These are phyloP conservation scores for Oldenlandia corymbosa DNA, from an alignment of 257 asterid species.

Conservation along the genomic window DNA sequence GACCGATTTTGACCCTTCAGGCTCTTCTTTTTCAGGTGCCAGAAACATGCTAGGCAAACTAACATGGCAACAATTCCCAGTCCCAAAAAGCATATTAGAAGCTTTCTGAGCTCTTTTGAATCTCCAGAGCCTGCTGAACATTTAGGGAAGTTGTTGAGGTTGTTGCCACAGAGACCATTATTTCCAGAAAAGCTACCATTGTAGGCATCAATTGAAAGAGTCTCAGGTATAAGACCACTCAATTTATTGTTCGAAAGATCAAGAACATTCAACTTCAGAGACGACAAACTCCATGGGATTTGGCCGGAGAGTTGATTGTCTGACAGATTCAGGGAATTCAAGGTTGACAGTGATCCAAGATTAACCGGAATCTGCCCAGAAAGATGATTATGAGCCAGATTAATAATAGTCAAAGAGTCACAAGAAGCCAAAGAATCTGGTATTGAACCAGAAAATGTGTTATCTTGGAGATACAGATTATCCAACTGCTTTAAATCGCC, in stretches of 20 bases:
- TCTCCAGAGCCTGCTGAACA: conserved; percentile 33
- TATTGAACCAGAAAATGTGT: conserved; percentile 52
- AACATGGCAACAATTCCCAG: conserved; percentile 31
- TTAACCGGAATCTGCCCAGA: conserved; percentile 53
- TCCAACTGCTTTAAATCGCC: conserved; percentile 53
- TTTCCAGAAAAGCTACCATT: conserved; percentile 74
- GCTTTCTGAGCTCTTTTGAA: conserved; percentile 26
- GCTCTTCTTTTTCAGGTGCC: conserved; percentile 30
- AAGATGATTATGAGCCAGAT: conserved; percentile 57
- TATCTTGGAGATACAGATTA: conserved; percentile 44
- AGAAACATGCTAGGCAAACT: conserved; percentile 27
- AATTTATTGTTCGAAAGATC: conserved; percentile 64
- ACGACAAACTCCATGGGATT: conserved; percentile 63
- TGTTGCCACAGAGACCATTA: conserved; percentile 58
- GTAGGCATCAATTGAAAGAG: conserved; percentile 49
- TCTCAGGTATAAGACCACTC: conserved; percentile 56
- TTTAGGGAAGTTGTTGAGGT: conserved; percentile 31
- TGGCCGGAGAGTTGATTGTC: conserved; percentile 62
- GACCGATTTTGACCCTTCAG: conserved; percentile 30
- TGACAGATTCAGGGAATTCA: conserved; percentile 68
- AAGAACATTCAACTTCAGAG: conserved; percentile 56
- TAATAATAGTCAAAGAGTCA: conserved; percentile 42
- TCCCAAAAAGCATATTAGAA: conserved; percentile 31
- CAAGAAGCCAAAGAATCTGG: conserved; percentile 72
- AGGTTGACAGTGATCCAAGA: conserved; percentile 49